phyloP scores from a whole-genome alignment of 2,329 filamentous ascomycete genomes.

The Pseudopithomyces chartarum region DNA sequence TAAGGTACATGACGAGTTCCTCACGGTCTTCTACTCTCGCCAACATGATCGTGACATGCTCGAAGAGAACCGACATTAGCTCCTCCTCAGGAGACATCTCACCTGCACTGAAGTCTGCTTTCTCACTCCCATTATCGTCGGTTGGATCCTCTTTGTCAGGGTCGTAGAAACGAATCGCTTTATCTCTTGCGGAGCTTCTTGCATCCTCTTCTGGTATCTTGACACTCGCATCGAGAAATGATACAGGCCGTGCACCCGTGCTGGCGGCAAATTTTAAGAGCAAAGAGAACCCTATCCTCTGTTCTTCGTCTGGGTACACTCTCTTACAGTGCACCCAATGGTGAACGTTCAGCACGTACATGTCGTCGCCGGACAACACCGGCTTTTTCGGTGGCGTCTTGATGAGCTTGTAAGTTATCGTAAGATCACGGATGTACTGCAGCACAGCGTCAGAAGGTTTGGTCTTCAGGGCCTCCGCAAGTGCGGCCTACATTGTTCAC shows the following conservation, averaged over 20 bases:
- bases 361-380: not conserved
- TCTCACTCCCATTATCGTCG: not conserved
- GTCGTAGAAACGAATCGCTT: conserved; percentile 1
- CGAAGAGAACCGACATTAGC: not conserved
- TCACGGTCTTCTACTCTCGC: not conserved
- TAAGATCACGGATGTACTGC: conserved; percentile 1
- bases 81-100: not conserved
- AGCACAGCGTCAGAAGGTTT: not conserved
- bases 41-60: not conserved
- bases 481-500: not conserved
- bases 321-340: not conserved
- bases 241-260: not conserved
- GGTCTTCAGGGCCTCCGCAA: not conserved
- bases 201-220: not conserved
- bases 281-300: not conserved
- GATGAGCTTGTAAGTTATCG: not conserved
- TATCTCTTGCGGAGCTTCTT: not conserved
- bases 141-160: not conserved
- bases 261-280: not conserved
- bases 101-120: not conserved
- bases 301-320: conserved; percentile 4
- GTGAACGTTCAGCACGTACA: not conserved
- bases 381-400: not conserved
- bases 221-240: not conserved
- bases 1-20: not conserved